These are phyloP conservation scores for Diphasiastrum complanatum DNA, from an alignment of 83 land plant species.

Conservation along the genomic window DNA sequence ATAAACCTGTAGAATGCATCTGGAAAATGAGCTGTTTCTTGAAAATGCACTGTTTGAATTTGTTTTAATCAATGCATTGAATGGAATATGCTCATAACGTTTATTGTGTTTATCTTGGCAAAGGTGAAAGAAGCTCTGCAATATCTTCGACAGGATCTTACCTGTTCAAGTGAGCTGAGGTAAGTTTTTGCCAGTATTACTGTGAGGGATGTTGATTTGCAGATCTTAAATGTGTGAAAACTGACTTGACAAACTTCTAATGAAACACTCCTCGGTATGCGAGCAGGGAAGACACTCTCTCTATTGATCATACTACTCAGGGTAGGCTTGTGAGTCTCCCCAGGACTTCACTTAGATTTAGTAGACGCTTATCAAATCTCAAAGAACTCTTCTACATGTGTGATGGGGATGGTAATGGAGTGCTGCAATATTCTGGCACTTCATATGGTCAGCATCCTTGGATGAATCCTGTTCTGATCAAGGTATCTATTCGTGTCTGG, in stretches of 20 bases:
- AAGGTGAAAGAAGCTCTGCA: slow-evolving; percentile 67
- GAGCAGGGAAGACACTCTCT: no score
- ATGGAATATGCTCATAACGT: background rate
- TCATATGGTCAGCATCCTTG: slow-evolving; percentile 86
- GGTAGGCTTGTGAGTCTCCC: slow-evolving; percentile 25
- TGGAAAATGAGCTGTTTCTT: no score
- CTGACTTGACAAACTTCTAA: no score
- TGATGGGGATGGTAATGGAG: slow-evolving; percentile 96
- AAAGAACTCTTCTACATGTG: slow-evolving; percentile 81
- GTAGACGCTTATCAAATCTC: slow-evolving; percentile 61
- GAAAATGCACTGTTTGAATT: no score
- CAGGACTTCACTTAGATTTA: slow-evolving; percentile 43
- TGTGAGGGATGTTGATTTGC: no score
- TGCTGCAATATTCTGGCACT: slow-evolving; percentile 77
- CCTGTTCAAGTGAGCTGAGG: no score
- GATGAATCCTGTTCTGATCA: slow-evolving; percentile 87
- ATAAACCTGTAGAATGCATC: no score
- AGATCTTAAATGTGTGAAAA: no score
- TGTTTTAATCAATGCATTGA: background rate
- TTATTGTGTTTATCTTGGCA: background rate
- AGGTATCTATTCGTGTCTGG: slow-evolving; percentile 33
- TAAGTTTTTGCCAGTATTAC: no score
- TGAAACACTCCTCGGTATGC: no score
- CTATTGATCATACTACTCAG: slow-evolving; percentile 9
- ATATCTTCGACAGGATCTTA: slow-evolving; percentile 31